A percentile compares a stretch with the other conserved stretches of the same genome.
Evolutionary conservation across 495 filamentous ascomycete genomes (phyloP).

Genomic region (Penicillium fimorum): DNA sequence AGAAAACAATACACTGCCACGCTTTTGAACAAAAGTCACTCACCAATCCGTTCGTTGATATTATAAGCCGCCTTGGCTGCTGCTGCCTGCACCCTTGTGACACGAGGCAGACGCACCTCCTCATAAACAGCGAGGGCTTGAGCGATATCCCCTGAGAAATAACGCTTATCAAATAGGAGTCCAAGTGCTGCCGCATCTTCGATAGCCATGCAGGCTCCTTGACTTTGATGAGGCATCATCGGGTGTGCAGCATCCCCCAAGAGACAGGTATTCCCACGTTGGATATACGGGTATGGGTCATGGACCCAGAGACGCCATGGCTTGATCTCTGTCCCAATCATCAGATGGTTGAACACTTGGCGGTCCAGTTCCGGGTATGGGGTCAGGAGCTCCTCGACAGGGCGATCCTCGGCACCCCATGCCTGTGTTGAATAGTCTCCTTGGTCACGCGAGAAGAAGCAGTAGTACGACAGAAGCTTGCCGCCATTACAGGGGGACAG

Average conservation of each 20-base stretch:
- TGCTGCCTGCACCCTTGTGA: constrained; percentile 44
- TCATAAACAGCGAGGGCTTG: constrained; percentile 44
- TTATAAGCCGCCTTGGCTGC: constrained; percentile 49
- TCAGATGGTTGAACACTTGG: constrained; percentile 39
- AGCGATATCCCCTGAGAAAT: constrained; percentile 42
- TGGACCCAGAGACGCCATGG: constrained; percentile 53
- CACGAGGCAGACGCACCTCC: constrained; percentile 43
- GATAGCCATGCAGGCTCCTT: constrained; percentile 52
- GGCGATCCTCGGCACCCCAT: constrained; percentile 39
- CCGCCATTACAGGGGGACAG: constrained; percentile 50
- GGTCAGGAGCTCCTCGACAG: constrained; percentile 43
- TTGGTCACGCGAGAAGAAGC: constrained; percentile 47
- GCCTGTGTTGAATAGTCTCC: constrained; percentile 43
- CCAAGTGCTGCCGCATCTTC: constrained; percentile 51
- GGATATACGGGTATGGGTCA: constrained; percentile 43
- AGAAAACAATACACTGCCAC: neutral
- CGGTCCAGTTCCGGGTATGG: constrained; percentile 46
- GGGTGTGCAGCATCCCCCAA: constrained; percentile 44
- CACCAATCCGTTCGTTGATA: constrained; percentile 51
- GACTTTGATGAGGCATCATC: constrained; percentile 54
- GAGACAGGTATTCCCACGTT: constrained; percentile 34
- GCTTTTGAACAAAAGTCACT: constrained; percentile 5
- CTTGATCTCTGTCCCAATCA: constrained; percentile 44
- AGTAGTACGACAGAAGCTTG: constrained; percentile 48
- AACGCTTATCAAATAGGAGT: constrained; percentile 42